Percentiles rank a stretch among this genome's conserved stretches.
phyloP scores from a whole-genome alignment of 306 rosid genomes.

The Castanopsis chinensis region DNA sequence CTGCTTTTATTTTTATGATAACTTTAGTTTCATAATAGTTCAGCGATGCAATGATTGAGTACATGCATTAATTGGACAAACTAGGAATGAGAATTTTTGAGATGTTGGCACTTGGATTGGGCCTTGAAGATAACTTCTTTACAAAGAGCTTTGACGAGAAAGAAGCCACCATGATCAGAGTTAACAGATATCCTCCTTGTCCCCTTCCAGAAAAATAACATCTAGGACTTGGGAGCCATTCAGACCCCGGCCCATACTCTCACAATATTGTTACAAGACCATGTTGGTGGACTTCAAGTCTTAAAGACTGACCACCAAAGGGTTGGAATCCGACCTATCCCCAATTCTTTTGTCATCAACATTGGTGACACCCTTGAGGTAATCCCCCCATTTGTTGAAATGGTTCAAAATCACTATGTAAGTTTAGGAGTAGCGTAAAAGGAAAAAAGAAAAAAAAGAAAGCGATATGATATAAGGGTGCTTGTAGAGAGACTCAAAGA shows the following conservation, averaged over 20 bases:
- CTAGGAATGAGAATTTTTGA: neutral
- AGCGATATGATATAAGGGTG: no score
- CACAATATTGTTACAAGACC: neutral
- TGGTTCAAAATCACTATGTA: no score
- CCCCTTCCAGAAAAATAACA: neutral
- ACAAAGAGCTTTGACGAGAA: neutral
- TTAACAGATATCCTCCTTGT: neutral
- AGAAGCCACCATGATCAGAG: neutral
- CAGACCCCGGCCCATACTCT: neutral
- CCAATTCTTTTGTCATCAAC: neutral
- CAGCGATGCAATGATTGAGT: neutral
- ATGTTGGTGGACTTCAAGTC: neutral
- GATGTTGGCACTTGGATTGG: neutral
- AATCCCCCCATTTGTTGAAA: neutral
- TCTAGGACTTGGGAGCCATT: constrained; percentile 5
- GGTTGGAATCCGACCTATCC: neutral
- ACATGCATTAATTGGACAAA: constrained; percentile 1
- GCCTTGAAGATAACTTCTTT: neutral
- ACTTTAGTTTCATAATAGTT: neutral
- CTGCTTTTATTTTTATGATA: neutral
- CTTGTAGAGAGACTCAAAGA: no score
- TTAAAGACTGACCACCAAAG: neutral
- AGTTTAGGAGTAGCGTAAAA: no score
- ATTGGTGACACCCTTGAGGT: neutral
- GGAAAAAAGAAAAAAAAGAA: no score